A percentile compares a stretch with the other conserved stretches of the same genome.
phyloP scores from a whole-genome alignment of 257 asterid species.

The Paulownia fortunei region DNA sequence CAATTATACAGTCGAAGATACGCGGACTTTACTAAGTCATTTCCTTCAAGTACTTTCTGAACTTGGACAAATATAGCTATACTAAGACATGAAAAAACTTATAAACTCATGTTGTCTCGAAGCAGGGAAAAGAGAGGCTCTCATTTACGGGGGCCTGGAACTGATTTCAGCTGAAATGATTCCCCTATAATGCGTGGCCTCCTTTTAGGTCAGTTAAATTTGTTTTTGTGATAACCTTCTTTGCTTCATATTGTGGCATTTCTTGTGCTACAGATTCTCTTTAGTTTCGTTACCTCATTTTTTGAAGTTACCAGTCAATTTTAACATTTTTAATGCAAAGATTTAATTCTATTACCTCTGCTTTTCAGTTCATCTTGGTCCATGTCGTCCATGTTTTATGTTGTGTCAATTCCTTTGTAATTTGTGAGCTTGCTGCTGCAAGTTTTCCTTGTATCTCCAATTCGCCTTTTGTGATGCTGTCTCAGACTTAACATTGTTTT shows the following conservation, averaged over 20 bases:
- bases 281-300: conserved; percentile 48
- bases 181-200: conserved; percentile 90
- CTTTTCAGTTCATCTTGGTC: conserved; percentile 40
- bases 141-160: conserved; percentile 94
- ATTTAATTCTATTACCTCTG: conserved; percentile 43
- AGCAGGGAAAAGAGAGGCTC: conserved; percentile 98
- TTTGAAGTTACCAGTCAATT: conserved; percentile 42
- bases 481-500: not conserved
- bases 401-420: conserved; percentile 21
- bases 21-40: conserved; percentile 53
- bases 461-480: no score
- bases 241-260: conserved; percentile 70
- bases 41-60: conserved; percentile 66
- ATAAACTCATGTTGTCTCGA: conserved; percentile 81
- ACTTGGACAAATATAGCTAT: conserved; percentile 59
- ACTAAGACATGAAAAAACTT: conserved; percentile 63
- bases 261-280: conserved; percentile 59
- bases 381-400: conserved; percentile 32
- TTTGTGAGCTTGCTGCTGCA: conserved; percentile 26
- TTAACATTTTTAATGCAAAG: conserved; percentile 40
- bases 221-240: conserved; percentile 60
- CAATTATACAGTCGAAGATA: conserved; percentile 55
- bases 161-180: conserved; percentile 93
- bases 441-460: no score
- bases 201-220: conserved; percentile 85